phyloP scores from a whole-genome alignment of 345 rosid species.

The Toxicodendron radicans region DNA sequence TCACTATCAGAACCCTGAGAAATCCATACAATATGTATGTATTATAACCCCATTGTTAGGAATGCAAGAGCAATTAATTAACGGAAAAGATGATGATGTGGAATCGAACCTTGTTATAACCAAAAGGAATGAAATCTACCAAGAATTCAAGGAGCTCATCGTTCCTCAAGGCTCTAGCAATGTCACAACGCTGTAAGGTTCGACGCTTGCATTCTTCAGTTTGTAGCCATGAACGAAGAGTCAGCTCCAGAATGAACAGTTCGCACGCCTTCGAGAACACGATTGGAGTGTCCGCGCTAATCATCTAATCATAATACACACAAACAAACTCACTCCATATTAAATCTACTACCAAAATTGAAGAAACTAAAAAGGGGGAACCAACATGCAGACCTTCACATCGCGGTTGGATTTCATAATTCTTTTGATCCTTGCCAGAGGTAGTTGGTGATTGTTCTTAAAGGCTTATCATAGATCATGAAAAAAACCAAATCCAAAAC shows the following conservation, averaged over 20 bases:
- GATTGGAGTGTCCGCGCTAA: slow-evolving; percentile 23
- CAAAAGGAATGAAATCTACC: slow-evolving; percentile 8
- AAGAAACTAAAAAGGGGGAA: not conserved
- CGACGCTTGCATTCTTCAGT: slow-evolving; percentile 21
- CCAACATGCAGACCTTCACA: slow-evolving; percentile 24
- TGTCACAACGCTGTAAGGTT: slow-evolving; percentile 23
- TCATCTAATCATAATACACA: slow-evolving; percentile 15
- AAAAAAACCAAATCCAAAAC: not conserved
- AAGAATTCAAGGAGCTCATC: slow-evolving; percentile 20
- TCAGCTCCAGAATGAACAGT: slow-evolving; percentile 32
- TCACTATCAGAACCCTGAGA: not conserved
- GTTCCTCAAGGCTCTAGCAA: slow-evolving; percentile 20
- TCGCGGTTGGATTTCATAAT: slow-evolving; percentile 26
- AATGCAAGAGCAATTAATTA: too few species aligned
- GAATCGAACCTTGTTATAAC: not conserved
- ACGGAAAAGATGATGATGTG: not conserved
- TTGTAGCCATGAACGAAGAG: slow-evolving; percentile 31
- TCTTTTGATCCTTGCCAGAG: slow-evolving; percentile 31
- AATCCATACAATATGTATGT: too few species aligned
- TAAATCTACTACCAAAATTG: not conserved
- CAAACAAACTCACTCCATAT: not conserved
- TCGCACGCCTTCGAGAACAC: slow-evolving; percentile 33
- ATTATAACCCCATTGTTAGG: too few species aligned
- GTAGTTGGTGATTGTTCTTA: slow-evolving; percentile 8
- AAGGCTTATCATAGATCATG: not conserved